phyloP scores from a whole-genome alignment of 495 filamentous ascomycete species.

The Penicillium manginii region DNA sequence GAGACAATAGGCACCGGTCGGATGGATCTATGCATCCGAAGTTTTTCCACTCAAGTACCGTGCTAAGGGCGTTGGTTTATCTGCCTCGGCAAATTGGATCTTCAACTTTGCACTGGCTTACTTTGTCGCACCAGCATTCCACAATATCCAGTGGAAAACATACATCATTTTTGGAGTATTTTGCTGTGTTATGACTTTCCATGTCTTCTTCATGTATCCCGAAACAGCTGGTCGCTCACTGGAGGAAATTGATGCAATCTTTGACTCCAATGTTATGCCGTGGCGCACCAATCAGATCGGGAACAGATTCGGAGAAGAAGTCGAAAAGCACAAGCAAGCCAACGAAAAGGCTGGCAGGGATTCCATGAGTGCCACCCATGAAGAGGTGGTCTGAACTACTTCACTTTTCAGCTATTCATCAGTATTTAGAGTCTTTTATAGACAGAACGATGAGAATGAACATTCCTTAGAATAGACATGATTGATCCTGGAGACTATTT shows the following conservation, averaged over 20 bases:
- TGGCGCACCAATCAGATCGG: conserved; percentile 31
- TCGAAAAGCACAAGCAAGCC: conserved; percentile 25
- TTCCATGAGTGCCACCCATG: conserved; percentile 15
- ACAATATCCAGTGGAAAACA: conserved; percentile 71
- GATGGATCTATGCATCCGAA: conserved; percentile 78
- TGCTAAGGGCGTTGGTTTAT: conserved; percentile 69
- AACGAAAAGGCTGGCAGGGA: conserved; percentile 8
- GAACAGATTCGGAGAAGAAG: conserved; percentile 32
- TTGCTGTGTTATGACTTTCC: conserved; percentile 62
- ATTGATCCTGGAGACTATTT: neutral
- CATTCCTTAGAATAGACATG: too few relatives aligned
- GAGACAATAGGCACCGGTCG: conserved; percentile 60
- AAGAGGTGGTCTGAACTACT: conserved; percentile 25
- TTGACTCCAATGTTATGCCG: conserved; percentile 34
- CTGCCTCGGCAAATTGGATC: conserved; percentile 72
- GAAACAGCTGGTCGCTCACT: conserved; percentile 73
- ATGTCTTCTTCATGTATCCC: conserved; percentile 70
- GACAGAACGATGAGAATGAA: neutral
- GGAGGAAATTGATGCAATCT: conserved; percentile 65
- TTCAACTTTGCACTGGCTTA: conserved; percentile 77
- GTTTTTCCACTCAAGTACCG: conserved; percentile 76
- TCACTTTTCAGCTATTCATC: neutral
- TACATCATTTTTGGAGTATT: conserved; percentile 79
- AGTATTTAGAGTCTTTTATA: neutral
- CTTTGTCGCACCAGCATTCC: conserved; percentile 71